A percentile compares a stretch with the other conserved stretches of the same genome.
phyloP scores from a whole-genome alignment of 257 asterid genomes.

The Ilex asprella region DNA sequence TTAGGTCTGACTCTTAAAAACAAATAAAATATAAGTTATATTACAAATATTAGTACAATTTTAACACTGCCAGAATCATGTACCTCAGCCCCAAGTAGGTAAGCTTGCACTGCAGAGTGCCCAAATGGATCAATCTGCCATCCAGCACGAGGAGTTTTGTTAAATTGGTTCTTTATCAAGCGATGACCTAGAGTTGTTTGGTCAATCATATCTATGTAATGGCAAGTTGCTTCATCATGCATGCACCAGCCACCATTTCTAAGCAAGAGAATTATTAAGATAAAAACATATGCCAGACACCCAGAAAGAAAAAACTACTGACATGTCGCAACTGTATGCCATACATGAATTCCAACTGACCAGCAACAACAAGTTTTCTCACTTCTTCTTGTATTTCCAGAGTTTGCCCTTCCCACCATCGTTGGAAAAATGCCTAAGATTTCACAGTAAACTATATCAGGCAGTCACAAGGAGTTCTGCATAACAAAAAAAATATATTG shows the following conservation, averaged over 20 bases:
- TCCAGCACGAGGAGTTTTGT: conserved; percentile 86
- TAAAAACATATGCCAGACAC: neutral
- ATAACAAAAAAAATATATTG: too few species aligned
- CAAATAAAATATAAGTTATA: too few species aligned
- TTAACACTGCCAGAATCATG: neutral
- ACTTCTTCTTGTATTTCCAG: conserved; percentile 43
- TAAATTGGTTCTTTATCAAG: conserved; percentile 56
- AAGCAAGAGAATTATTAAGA: conserved; percentile 14
- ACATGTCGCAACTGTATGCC: conserved; percentile 13
- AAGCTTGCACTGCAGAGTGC: conserved; percentile 88
- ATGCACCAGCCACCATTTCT: conserved; percentile 97
- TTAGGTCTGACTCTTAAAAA: too few species aligned
- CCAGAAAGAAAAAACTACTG: neutral
- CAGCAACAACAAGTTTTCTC: conserved; percentile 54
- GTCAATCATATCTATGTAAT: conserved; percentile 89
- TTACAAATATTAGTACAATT: too few species aligned
- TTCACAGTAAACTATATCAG: neutral
- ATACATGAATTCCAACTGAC: conserved; percentile 87
- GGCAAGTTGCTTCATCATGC: conserved; percentile 88
- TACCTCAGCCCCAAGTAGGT: conserved; percentile 77
- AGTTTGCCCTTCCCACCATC: conserved; percentile 86
- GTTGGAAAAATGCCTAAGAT: conserved; percentile 59
- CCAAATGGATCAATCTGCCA: conserved; percentile 98
- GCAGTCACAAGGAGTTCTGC: neutral
- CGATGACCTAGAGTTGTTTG: conserved; percentile 89